Percentiles rank a stretch among this genome's conserved stretches.
phyloP scores from a whole-genome alignment of 2,329 filamentous ascomycete species.

The Tolypocladium endophyticum region DNA sequence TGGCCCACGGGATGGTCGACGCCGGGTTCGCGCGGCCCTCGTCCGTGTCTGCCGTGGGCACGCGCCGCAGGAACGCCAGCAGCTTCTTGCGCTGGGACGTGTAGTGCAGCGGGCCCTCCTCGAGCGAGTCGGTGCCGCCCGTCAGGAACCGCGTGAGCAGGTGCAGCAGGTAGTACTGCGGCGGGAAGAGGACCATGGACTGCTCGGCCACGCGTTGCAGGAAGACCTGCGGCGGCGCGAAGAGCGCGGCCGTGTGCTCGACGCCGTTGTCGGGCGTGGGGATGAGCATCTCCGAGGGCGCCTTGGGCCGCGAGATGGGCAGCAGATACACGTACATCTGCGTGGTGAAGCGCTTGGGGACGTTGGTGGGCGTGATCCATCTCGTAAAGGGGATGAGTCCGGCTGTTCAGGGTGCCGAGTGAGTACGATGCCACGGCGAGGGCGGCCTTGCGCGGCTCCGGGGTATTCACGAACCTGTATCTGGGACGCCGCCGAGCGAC shows the following conservation, averaged over 20 bases:
- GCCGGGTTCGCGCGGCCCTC: conserved; percentile 28
- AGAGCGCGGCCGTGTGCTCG: conserved; percentile 63
- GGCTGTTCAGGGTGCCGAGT: conserved; percentile 25
- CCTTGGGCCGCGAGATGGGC: conserved; percentile 38
- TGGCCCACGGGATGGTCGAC: conserved; percentile 40
- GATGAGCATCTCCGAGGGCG: conserved; percentile 41
- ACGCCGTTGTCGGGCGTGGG: conserved; percentile 61
- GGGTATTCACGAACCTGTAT: conserved; percentile 42
- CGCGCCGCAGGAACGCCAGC: conserved; percentile 37
- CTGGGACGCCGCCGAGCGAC: conserved; percentile 46
- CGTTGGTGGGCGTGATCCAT: conserved; percentile 74
- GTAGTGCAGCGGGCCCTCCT: conserved; percentile 23
- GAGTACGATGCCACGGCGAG: neutral
- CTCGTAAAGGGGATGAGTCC: conserved; percentile 73
- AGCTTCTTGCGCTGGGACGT: conserved; percentile 40
- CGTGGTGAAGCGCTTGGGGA: conserved; percentile 74
- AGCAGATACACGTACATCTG: conserved; percentile 97
- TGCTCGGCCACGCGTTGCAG: conserved; percentile 50
- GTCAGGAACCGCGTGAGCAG: conserved; percentile 45
- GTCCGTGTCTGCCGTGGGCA: conserved; percentile 30
- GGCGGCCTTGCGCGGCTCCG: no score
- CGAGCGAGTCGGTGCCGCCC: conserved; percentile 16
- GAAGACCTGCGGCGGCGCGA: conserved; percentile 62
- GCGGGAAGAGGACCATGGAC: conserved; percentile 78
- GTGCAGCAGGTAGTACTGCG: conserved; percentile 67